phyloP scores from a whole-genome alignment of 140 eudicot species.

The Bidens hawaiensis region DNA sequence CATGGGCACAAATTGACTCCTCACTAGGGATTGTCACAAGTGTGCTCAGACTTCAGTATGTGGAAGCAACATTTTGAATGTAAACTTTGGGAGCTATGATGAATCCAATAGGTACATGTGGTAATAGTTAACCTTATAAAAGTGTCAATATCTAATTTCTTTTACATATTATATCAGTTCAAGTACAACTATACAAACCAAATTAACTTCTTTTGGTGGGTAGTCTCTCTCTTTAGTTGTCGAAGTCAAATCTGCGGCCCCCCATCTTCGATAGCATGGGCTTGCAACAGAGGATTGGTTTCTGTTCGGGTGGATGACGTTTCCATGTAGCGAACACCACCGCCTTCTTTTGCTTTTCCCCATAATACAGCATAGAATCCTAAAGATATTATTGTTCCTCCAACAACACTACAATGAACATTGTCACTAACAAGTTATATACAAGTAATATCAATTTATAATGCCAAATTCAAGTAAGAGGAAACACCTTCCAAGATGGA shows the following conservation, averaged over 20 bases:
- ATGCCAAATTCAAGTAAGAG: background rate
- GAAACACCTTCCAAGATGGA: conserved; percentile 41
- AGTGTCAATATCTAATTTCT: too few relatives aligned
- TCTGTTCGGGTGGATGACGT: conserved; percentile 13
- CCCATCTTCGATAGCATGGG: conserved; percentile 12
- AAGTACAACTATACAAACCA: background rate
- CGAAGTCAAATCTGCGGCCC: background rate
- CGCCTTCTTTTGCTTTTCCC: conserved; percentile 32
- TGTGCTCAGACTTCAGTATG: too few relatives aligned
- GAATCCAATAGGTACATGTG: too few relatives aligned
- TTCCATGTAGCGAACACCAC: background rate
- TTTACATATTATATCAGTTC: too few relatives aligned
- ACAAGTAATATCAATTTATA: background rate
- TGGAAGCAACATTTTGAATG: too few relatives aligned
- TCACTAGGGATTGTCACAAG: too few relatives aligned
- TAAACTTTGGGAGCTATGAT: too few relatives aligned
- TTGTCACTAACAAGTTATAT: background rate
- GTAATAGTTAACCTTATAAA: too few relatives aligned
- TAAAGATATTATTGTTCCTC: conserved; percentile 23
- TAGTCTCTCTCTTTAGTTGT: background rate
- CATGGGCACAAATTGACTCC: too few relatives aligned
- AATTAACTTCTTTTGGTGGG: background rate
- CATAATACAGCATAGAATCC: conserved; percentile 34
- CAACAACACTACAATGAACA: conserved; percentile 24
- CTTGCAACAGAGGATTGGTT: too few relatives aligned